A percentile compares a stretch with the other conserved stretches of the same genome.
phyloP scores from a whole-genome alignment of 2,329 filamentous ascomycete species.

The Xylariaceae sp. region DNA sequence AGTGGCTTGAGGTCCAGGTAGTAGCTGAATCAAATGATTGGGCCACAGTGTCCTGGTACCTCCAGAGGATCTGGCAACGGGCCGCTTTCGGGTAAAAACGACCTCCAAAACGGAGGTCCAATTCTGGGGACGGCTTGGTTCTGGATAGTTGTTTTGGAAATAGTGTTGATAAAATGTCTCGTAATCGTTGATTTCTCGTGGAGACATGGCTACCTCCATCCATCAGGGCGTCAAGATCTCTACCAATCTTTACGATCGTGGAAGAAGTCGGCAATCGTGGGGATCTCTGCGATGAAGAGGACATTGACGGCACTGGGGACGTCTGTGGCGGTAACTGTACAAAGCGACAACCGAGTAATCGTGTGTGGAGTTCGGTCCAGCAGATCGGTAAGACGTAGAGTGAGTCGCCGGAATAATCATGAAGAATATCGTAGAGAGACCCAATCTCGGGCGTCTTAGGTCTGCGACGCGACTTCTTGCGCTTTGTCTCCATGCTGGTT shows the following conservation, averaged over 20 bases:
- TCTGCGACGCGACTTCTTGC: slow-evolving; percentile 32
- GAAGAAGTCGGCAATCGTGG: slow-evolving; percentile 41
- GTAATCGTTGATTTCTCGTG: slow-evolving; percentile 45
- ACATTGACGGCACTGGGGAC: slow-evolving; percentile 43
- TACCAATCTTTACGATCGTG: slow-evolving; percentile 46
- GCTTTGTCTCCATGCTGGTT: slow-evolving; percentile 12
- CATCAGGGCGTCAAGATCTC: slow-evolving; percentile 49
- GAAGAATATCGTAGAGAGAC: slow-evolving; percentile 57
- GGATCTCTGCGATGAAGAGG: slow-evolving; percentile 42
- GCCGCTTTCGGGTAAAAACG: slow-evolving; percentile 49
- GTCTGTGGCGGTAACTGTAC: slow-evolving; percentile 45
- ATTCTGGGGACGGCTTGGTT: slow-evolving; percentile 42
- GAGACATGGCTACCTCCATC: slow-evolving; percentile 38
- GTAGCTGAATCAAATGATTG: slow-evolving; percentile 41
- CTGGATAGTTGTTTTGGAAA: slow-evolving; percentile 41
- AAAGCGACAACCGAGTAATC: slow-evolving; percentile 53
- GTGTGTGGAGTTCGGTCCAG: slow-evolving; percentile 57
- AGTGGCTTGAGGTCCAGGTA: slow-evolving; percentile 40
- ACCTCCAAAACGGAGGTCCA: slow-evolving; percentile 54
- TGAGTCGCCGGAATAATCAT: slow-evolving; percentile 48
- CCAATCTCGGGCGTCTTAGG: slow-evolving; percentile 47
- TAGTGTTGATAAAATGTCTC: slow-evolving; percentile 48
- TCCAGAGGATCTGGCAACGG: slow-evolving; percentile 56
- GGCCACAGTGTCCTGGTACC: slow-evolving; percentile 35
- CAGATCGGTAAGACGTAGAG: slow-evolving; percentile 57